These are phyloP conservation scores for Tricholoma flavovirens DNA, from an alignment of 768 basidiomycete genomes.

Conservation along the genomic window DNA sequence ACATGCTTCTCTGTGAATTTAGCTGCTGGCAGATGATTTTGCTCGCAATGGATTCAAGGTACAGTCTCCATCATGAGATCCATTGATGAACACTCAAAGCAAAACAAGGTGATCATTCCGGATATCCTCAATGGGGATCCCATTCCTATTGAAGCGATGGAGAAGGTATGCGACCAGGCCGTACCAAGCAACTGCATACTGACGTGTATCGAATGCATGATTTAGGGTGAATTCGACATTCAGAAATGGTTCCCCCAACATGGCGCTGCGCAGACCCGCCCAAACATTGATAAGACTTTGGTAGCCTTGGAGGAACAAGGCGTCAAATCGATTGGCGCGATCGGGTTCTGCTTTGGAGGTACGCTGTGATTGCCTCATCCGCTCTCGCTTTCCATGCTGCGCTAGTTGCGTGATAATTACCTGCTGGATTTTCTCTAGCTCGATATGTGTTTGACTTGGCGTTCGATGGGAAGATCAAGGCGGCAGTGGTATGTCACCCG, in stretches of 20 bases:
- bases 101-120: slow-evolving; percentile 29
- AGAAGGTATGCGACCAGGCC: not conserved
- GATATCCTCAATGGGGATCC: slow-evolving; percentile 41
- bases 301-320: slow-evolving; percentile 52
- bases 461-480: slow-evolving; percentile 46
- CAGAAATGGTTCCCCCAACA: slow-evolving; percentile 41
- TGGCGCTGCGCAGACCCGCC: slow-evolving; percentile 33
- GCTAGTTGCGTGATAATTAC: not conserved
- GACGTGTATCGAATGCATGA: not conserved
- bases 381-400: too few species aligned
- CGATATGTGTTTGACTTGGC: slow-evolving; percentile 61
- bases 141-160: slow-evolving; percentile 17
- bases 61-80: not conserved
- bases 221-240: slow-evolving; percentile 31
- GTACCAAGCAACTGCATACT: not conserved
- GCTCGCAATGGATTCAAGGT: slow-evolving; percentile 43
- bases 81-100: not conserved
- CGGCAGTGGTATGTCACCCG: slow-evolving; percentile 50
- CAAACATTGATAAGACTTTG: slow-evolving; percentile 51
- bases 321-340: slow-evolving; percentile 50
- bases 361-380: slow-evolving; percentile 5
- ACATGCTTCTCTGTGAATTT: not conserved
- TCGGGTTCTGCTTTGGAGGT: slow-evolving; percentile 72
- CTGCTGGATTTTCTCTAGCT: slow-evolving; percentile 21
- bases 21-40: slow-evolving; percentile 40